Percentiles rank a stretch among this genome's conserved stretches.
These are phyloP conservation scores for Didymella arachidicola DNA, from an alignment of 2,329 filamentous ascomycete genomes.

Conservation along the genomic window DNA sequence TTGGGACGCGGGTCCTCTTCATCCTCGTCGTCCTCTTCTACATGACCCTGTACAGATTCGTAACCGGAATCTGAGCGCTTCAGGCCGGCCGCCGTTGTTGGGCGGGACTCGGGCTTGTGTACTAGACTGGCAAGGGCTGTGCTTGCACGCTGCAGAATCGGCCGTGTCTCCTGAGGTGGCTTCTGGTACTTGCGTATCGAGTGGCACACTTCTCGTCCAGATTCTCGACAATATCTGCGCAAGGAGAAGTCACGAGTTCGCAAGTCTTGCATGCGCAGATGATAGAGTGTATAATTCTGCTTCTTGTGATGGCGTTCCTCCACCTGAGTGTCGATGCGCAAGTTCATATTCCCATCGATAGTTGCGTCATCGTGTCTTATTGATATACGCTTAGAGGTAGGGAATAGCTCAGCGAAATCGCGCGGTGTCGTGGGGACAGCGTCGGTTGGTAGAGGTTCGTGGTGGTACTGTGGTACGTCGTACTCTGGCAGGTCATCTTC, in stretches of 20 bases:
- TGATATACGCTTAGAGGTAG: slow-evolving; percentile 78
- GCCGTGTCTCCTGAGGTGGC: slow-evolving; percentile 58
- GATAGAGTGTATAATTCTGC: slow-evolving; percentile 81
- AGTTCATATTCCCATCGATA: slow-evolving; percentile 93
- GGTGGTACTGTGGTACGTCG: slow-evolving; percentile 67
- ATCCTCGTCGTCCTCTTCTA: slow-evolving; percentile 29
- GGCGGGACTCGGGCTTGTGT: slow-evolving; percentile 62
- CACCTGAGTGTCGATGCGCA: slow-evolving; percentile 83
- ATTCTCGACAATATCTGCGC: slow-evolving; percentile 89
- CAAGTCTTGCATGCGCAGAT: slow-evolving; percentile 93
- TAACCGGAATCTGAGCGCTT: slow-evolving; percentile 68
- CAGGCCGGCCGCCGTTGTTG: slow-evolving; percentile 52
- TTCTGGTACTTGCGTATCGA: slow-evolving; percentile 75
- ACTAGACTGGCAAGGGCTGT: slow-evolving; percentile 65
- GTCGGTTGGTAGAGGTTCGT: slow-evolving; percentile 69
- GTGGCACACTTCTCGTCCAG: slow-evolving; percentile 90
- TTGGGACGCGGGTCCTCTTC: slow-evolving; percentile 38
- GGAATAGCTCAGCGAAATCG: slow-evolving; percentile 86
- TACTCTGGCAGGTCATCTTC: slow-evolving; percentile 58
- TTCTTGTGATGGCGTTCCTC: slow-evolving; percentile 63
- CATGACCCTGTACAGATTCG: slow-evolving; percentile 53
- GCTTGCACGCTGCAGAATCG: slow-evolving; percentile 65
- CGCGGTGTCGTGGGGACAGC: slow-evolving; percentile 79
- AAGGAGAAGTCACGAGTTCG: slow-evolving; percentile 87
- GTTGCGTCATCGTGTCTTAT: slow-evolving; percentile 93